phyloP scores from a whole-genome alignment of 2,329 filamentous ascomycete genomes.

The Tolypocladium sp. region DNA sequence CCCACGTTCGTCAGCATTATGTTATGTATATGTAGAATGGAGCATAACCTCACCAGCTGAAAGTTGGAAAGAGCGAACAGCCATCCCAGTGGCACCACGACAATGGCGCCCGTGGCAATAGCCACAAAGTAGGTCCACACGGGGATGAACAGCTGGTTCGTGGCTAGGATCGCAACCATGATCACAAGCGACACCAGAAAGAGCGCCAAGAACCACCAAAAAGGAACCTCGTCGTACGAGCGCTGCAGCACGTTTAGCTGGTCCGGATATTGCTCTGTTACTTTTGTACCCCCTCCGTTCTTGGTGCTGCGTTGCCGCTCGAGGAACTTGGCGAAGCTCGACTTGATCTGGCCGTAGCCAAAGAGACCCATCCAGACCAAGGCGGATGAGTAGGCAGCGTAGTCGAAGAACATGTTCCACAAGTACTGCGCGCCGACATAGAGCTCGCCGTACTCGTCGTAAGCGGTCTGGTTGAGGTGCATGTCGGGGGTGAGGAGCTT shows the following conservation, averaged over 20 bases:
- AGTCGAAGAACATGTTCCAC: constrained; percentile 52
- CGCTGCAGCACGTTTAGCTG: constrained; percentile 50
- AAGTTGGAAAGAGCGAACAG: constrained; percentile 51
- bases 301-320: constrained; percentile 19
- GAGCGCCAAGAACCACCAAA: constrained; percentile 47
- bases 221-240: constrained; percentile 46
- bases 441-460: constrained; percentile 40
- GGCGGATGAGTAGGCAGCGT: constrained; percentile 48
- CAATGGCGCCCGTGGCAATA: constrained; percentile 41
- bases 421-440: constrained; percentile 48
- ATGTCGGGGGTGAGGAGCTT: constrained; percentile 22
- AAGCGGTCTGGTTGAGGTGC: constrained; percentile 38
- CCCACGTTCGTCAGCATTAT: background rate
- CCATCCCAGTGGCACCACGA: constrained; percentile 49
- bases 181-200: constrained; percentile 39
- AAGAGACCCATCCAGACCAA: constrained; percentile 51
- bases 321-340: constrained; percentile 33
- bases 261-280: constrained; percentile 48
- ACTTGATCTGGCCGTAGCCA: constrained; percentile 37
- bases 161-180: constrained; percentile 40
- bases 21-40: background rate
- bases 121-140: constrained; percentile 52
- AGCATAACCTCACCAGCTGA: constrained; percentile 17
- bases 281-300: constrained; percentile 14
- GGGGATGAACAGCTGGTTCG: constrained; percentile 46